These are phyloP conservation scores for Scleroderma bovista DNA, from an alignment of 768 basidiomycete genomes.

Conservation along the genomic window DNA sequence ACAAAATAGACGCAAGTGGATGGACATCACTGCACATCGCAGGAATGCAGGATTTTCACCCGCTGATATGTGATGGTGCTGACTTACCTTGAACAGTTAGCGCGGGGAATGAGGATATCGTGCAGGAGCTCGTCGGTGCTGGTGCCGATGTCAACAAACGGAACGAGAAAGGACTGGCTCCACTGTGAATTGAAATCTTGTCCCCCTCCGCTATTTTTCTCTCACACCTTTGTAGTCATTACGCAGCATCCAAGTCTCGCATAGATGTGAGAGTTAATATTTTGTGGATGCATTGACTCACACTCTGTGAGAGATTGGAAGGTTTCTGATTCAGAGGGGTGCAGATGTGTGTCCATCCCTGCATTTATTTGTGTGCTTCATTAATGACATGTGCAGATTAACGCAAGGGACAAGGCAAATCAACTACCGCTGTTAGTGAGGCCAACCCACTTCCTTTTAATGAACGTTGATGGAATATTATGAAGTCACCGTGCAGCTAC, in stretches of 20 bases:
- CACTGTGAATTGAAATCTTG: slow-evolving; percentile 52
- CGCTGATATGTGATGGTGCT: neutral
- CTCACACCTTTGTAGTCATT: slow-evolving; percentile 52
- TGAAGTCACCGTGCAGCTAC: slow-evolving; percentile 93
- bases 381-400: slow-evolving; percentile 59
- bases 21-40: slow-evolving; percentile 83
- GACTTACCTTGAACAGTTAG: slow-evolving; percentile 47
- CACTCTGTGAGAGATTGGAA: slow-evolving; percentile 65
- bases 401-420: slow-evolving; percentile 88
- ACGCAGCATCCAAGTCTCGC: slow-evolving; percentile 88
- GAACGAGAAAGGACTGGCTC: slow-evolving; percentile 79
- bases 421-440: slow-evolving; percentile 76
- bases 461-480: slow-evolving; percentile 4
- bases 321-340: slow-evolving; percentile 76
- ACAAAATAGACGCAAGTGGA: slow-evolving; percentile 57
- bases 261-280: slow-evolving; percentile 51
- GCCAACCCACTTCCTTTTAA: neutral
- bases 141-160: slow-evolving; percentile 77
- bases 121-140: slow-evolving; percentile 71
- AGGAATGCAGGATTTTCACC: slow-evolving; percentile 34
- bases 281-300: slow-evolving; percentile 20
- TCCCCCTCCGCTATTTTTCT: neutral
- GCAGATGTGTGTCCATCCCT: slow-evolving; percentile 70
- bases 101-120: slow-evolving; percentile 72
- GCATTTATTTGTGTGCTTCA: slow-evolving; percentile 23